Evolutionary conservation across 2,329 filamentous ascomycete species (phyloP).

Genomic region (Cladosporium phlei): DNA sequence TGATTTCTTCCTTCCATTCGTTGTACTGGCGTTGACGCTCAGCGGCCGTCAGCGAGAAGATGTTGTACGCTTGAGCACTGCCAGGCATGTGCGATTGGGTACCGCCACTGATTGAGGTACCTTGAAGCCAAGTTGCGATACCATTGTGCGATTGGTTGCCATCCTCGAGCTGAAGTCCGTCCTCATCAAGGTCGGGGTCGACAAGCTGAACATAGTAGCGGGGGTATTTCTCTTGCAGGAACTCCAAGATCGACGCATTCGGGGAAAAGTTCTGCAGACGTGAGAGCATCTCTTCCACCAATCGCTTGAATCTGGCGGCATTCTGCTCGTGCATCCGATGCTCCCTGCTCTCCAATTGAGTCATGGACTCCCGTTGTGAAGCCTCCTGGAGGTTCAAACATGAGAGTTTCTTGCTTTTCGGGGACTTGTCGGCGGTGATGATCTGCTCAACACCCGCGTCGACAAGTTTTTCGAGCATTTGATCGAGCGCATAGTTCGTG

Average conservation of each 20-base stretch:
- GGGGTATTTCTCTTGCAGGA: slow-evolving; percentile 19
- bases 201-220: slow-evolving; percentile 21
- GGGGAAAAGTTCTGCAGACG: neutral
- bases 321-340: slow-evolving; percentile 26
- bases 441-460: slow-evolving; percentile 46
- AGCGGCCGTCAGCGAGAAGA: neutral
- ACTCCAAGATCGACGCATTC: neutral
- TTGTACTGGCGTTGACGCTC: slow-evolving; percentile 8
- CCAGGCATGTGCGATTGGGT: too few species aligned
- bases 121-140: slow-evolving; percentile 1
- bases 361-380: slow-evolving; percentile 29
- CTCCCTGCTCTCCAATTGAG: slow-evolving; percentile 36
- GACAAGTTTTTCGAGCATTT: slow-evolving; percentile 57
- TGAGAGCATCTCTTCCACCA: slow-evolving; percentile 16
- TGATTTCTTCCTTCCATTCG: slow-evolving; percentile 17
- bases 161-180: slow-evolving; percentile 18
- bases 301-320: slow-evolving; percentile 18
- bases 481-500: slow-evolving; percentile 52
- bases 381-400: slow-evolving; percentile 48
- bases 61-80: too few species aligned
- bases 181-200: slow-evolving; percentile 19
- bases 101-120: neutral
- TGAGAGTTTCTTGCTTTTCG: slow-evolving; percentile 51
- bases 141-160: neutral
- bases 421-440: slow-evolving; percentile 58